Conservation (phyloP, 23 red algal genomes). For the Gracilaria vermiculophylla region DNA sequence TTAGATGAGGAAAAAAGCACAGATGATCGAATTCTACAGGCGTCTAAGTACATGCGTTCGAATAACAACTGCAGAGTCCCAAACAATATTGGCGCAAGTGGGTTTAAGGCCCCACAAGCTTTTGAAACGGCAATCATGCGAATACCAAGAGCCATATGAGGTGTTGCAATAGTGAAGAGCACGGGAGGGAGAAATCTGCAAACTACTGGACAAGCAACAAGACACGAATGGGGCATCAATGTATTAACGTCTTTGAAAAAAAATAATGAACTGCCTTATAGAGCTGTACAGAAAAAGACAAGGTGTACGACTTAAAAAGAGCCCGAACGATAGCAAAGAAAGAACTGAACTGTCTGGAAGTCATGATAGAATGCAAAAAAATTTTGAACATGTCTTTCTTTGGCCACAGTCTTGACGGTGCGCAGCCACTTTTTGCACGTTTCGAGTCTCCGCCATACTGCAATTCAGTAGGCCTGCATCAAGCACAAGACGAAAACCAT, state of each 20-base stretch:
- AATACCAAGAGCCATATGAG: not conserved
- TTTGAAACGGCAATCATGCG: not conserved
- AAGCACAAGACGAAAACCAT: conserved; percentile 56
- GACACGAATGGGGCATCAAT: conserved; percentile 48
- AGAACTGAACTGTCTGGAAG: not conserved
- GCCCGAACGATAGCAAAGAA: not conserved
- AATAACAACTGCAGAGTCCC: not conserved
- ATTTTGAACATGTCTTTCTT: conserved; percentile 59
- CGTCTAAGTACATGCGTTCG: not conserved
- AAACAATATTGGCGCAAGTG: not conserved
- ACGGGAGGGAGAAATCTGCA: conserved; percentile 41
- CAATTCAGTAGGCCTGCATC: conserved; percentile 55
- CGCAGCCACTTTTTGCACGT: conserved; percentile 54
- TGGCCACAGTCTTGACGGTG: conserved; percentile 65
- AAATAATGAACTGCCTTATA: conserved; percentile 46
- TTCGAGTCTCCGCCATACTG: conserved; percentile 72
- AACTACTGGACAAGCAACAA: conserved; percentile 65
- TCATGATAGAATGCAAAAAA: not conserved
- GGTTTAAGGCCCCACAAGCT: not conserved
- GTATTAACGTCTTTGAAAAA: conserved; percentile 55
- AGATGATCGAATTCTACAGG: not conserved
- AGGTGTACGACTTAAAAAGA: not conserved
- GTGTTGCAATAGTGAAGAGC: conserved; percentile 37
- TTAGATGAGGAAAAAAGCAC: not conserved
- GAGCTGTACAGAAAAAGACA: conserved; percentile 47